A percentile compares a stretch with the other conserved stretches of the same genome.
phyloP scores from a whole-genome alignment of 2,329 filamentous ascomycete species.

The Basipetospora chlamydospora region DNA sequence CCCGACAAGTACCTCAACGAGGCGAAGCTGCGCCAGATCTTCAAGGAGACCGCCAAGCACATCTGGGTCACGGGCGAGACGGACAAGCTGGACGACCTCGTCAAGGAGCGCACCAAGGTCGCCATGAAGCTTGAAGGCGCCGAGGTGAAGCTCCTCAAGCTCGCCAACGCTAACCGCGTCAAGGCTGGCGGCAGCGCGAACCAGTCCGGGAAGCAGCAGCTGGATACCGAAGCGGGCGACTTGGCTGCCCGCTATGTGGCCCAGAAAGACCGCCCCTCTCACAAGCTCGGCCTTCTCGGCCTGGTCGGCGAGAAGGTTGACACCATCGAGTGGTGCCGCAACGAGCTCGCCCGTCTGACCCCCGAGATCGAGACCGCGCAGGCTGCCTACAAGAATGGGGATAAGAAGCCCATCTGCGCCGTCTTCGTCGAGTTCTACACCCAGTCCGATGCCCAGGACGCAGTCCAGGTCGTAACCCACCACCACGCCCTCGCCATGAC shows the following conservation, averaged over 20 bases:
- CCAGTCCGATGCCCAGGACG: conserved; percentile 72
- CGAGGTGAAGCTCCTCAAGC: conserved; percentile 71
- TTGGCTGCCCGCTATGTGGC: conserved; percentile 53
- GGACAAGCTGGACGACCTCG: conserved; percentile 62
- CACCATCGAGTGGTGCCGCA: conserved; percentile 72
- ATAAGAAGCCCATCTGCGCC: conserved; percentile 53
- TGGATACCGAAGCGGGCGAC: conserved; percentile 31
- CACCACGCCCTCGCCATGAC: conserved; percentile 79
- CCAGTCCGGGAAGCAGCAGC: conserved; percentile 22
- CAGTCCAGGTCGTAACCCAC: conserved; percentile 75
- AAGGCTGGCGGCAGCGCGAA: conserved; percentile 49
- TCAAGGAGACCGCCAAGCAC: conserved; percentile 66
- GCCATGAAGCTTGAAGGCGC: conserved; percentile 74
- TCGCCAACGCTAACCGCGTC: conserved; percentile 56
- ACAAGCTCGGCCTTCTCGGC: conserved; percentile 49
- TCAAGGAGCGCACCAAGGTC: conserved; percentile 66
- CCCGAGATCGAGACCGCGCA: conserved; percentile 55
- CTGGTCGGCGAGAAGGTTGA: conserved; percentile 56
- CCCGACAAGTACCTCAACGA: conserved; percentile 66
- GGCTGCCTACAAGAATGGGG: conserved; percentile 47
- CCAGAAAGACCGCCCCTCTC: conserved; percentile 53
- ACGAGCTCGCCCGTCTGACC: conserved; percentile 37
- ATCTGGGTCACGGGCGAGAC: conserved; percentile 75
- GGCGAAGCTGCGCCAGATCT: conserved; percentile 62
- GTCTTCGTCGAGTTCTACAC: conserved; percentile 84